A percentile compares a stretch with the other conserved stretches of the same genome.
Conservation (phyloP, 73 alveolate genomes). For the Paraurostyla sp. region DNA sequence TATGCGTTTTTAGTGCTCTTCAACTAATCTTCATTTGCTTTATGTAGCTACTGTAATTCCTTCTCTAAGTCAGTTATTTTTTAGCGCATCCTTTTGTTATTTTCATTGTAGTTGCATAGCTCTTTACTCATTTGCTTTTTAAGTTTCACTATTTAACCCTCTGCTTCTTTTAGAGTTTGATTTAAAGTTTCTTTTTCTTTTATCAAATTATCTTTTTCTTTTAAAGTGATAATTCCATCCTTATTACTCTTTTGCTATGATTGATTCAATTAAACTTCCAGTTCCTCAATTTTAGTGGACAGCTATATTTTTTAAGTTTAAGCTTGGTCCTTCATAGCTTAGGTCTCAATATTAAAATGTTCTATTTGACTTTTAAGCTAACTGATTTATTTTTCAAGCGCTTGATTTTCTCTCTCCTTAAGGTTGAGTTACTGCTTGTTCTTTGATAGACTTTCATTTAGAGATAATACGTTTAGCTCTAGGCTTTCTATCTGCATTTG, state of each 20-base stretch:
- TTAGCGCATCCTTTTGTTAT: background rate
- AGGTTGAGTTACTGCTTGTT: background rate
- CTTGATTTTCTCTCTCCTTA: background rate
- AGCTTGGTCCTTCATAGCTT: too few relatives aligned
- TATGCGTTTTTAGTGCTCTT: too few relatives aligned
- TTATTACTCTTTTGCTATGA: background rate
- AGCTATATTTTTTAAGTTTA: too few relatives aligned
- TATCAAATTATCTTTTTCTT: background rate
- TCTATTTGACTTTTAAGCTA: background rate
- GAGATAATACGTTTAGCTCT: background rate
- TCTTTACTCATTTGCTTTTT: background rate
- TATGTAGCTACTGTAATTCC: too few relatives aligned
- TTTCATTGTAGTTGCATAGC: background rate
- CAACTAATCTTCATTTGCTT: too few relatives aligned
- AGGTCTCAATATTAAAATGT: background rate
- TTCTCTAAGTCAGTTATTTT: background rate
- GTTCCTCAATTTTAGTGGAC: too few relatives aligned
- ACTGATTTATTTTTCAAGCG: background rate
- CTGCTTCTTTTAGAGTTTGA: background rate
- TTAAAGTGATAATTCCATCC: background rate
- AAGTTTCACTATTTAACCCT: background rate
- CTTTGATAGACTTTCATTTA: background rate
- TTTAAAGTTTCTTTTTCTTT: background rate
- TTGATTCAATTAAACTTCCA: too few relatives aligned
- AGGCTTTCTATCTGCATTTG: conserved; percentile 24